These are phyloP conservation scores for Camellia sinensis DNA, from an alignment of 148 eudicot genomes.

Conservation along the genomic window DNA sequence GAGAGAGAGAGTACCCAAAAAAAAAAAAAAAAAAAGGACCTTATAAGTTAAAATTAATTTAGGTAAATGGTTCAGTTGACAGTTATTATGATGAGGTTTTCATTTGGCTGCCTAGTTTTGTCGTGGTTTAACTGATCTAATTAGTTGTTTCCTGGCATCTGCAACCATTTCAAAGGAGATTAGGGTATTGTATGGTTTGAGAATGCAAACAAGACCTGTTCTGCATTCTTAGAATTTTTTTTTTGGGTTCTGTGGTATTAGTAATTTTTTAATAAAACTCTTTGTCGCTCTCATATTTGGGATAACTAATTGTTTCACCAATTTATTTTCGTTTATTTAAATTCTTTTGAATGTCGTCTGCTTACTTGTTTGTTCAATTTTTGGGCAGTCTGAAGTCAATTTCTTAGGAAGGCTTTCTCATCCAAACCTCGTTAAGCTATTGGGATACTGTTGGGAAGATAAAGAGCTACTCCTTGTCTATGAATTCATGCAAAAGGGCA, in stretches of 20 bases:
- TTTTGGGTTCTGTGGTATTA: not conserved
- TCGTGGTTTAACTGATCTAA: not conserved
- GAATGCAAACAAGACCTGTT: not conserved
- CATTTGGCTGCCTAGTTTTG: not conserved
- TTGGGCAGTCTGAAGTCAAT: slow-evolving; percentile 71
- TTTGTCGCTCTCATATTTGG: not conserved
- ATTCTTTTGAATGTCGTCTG: not conserved
- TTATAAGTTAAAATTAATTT: not conserved
- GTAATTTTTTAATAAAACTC: not conserved
- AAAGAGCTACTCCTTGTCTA: slow-evolving; percentile 72
- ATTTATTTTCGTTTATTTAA: not conserved
- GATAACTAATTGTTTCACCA: not conserved
- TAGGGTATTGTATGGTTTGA: too few species aligned
- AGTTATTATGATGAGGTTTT: not conserved
- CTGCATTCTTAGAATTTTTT: not conserved
- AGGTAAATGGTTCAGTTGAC: not conserved
- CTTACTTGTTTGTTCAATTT: slow-evolving; percentile 9
- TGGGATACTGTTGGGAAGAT: slow-evolving; percentile 78
- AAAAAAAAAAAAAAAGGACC: not conserved
- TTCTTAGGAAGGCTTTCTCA: slow-evolving; percentile 83
- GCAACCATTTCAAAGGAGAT: not conserved
- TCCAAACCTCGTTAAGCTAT: slow-evolving; percentile 75
- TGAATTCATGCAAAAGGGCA: slow-evolving; percentile 76
- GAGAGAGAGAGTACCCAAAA: not conserved
- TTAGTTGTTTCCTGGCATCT: not conserved